A percentile compares a stretch with the other conserved stretches of the same genome.
phyloP scores from a whole-genome alignment of 305 asterid genomes.

The Fraxinus dipetala region DNA sequence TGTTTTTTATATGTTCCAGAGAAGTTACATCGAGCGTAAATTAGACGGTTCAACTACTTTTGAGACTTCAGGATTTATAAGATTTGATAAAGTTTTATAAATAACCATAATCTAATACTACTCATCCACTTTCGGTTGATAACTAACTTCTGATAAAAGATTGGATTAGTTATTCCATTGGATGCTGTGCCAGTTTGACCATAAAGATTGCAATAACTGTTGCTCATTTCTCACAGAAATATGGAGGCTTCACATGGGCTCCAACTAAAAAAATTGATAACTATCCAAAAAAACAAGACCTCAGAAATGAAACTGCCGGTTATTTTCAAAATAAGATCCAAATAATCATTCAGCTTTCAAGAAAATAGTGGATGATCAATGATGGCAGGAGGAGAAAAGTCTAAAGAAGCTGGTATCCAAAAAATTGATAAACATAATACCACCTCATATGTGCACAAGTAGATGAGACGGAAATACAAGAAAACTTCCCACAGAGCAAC shows the following conservation, averaged over 20 bases:
- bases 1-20: no score
- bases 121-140: background rate
- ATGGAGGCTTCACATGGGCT: background rate
- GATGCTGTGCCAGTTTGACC: background rate
- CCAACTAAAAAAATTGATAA: background rate
- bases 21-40: background rate
- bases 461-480: background rate
- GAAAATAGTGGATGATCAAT: slow-evolving; percentile 15
- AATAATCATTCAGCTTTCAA: background rate
- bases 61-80: background rate
- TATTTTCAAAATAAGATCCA: slow-evolving; percentile 5
- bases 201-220: background rate
- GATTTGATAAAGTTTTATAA: background rate
- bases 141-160: background rate
- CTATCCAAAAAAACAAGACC: background rate
- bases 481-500: background rate
- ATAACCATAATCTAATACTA: background rate
- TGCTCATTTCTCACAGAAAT: background rate
- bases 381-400: slow-evolving; percentile 25
- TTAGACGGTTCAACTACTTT: background rate
- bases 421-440: slow-evolving; percentile 8
- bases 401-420: slow-evolving; percentile 24
- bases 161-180: background rate
- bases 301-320: background rate
- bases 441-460: slow-evolving; percentile 16